Percentiles rank a stretch among this genome's conserved stretches.
phyloP scores from a whole-genome alignment of 495 filamentous ascomycete genomes.

The Penicillium macrosclerotiorum region DNA sequence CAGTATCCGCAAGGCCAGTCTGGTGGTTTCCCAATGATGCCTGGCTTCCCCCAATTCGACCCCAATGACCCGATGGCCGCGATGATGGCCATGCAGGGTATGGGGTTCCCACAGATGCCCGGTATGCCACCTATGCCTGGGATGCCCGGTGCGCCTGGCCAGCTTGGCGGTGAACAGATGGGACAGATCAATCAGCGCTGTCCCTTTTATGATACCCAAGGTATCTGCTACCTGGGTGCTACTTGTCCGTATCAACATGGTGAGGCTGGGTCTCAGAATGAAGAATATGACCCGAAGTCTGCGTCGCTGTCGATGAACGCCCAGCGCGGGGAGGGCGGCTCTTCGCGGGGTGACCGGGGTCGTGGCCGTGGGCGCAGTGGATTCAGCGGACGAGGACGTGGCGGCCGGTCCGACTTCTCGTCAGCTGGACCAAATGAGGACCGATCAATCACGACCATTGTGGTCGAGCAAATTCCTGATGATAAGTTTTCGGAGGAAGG shows the following conservation, averaged over 20 bases:
- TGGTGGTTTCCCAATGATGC: constrained; percentile 49
- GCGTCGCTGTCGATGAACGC: constrained; percentile 47
- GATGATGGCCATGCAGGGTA: constrained; percentile 62
- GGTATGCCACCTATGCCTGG: constrained; percentile 45
- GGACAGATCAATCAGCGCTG: constrained; percentile 58
- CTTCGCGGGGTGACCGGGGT: constrained; percentile 41
- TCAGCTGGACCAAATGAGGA: constrained; percentile 73
- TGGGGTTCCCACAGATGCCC: constrained; percentile 61
- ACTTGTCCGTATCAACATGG: constrained; percentile 84
- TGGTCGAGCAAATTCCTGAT: constrained; percentile 90
- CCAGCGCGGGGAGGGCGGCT: constrained; percentile 19
- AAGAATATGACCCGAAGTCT: constrained; percentile 87
- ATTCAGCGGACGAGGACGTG: constrained; percentile 45
- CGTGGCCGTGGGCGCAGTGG: constrained; percentile 50
- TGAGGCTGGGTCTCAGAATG: constrained; percentile 53
- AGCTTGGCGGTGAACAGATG: constrained; percentile 31
- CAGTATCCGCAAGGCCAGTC: constrained; percentile 29
- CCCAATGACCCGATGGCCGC: constrained; percentile 66
- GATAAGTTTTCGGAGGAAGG: constrained; percentile 74
- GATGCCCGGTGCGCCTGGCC: constrained; percentile 17
- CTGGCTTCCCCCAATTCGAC: constrained; percentile 54
- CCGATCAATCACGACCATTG: constrained; percentile 72
- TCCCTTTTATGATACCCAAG: constrained; percentile 84
- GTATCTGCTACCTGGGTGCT: constrained; percentile 75
- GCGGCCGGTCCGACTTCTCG: constrained; percentile 67